These are phyloP conservation scores for Aspergillus thermomutatus DNA, from an alignment of 2,329 filamentous ascomycete species.

Conservation along the genomic window DNA sequence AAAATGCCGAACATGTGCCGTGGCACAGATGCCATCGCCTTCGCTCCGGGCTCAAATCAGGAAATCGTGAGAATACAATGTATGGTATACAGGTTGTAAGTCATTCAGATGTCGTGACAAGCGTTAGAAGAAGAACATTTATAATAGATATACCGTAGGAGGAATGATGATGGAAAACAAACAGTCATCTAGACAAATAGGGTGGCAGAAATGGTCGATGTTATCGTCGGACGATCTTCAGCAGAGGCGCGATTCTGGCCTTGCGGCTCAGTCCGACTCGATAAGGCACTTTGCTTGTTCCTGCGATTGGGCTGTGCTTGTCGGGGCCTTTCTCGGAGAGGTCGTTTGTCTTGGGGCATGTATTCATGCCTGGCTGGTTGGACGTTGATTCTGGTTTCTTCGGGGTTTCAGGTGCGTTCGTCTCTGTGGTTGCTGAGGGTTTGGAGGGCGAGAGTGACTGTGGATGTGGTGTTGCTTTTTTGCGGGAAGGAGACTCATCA, in stretches of 20 bases:
- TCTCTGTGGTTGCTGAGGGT: neutral
- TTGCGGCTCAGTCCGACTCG: conserved; percentile 50
- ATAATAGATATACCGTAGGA: conserved; percentile 3
- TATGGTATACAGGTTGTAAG: neutral
- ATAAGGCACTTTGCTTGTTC: conserved; percentile 38
- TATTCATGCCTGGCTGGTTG: neutral
- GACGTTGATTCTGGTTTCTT: conserved; percentile 7
- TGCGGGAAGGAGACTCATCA: neutral
- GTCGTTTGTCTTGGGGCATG: conserved; percentile 1
- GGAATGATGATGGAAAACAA: neutral
- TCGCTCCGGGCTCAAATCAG: neutral
- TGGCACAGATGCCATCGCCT: neutral
- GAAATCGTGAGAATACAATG: neutral
- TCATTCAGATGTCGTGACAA: neutral
- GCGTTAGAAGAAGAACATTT: neutral
- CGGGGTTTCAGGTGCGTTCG: conserved; percentile 10
- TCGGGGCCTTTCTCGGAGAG: conserved; percentile 27
- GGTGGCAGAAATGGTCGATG: neutral
- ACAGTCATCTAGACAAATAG: neutral
- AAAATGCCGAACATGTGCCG: neutral
- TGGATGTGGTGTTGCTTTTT: neutral
- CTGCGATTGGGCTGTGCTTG: conserved; percentile 41
- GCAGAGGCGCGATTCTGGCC: conserved; percentile 47
- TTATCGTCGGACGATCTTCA: conserved; percentile 45
- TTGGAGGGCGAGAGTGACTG: neutral